phyloP scores from a whole-genome alignment of 202 grass and related monocot species.

The Zoysia matrella region DNA sequence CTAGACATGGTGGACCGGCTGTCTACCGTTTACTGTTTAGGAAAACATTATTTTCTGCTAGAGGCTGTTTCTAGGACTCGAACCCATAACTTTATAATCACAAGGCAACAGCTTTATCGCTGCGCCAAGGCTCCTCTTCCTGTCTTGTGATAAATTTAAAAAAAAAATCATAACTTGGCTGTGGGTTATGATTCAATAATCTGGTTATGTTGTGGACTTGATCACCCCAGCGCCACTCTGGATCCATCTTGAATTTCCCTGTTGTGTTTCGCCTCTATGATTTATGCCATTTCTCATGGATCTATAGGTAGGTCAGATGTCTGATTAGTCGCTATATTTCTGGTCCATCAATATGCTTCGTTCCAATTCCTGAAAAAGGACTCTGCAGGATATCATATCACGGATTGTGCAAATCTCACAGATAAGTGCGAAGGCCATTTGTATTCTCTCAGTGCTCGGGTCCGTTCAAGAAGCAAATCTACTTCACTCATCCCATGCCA shows the following conservation, averaged over 20 bases:
- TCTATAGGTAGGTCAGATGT: not conserved
- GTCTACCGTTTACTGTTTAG: no score
- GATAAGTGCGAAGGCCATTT: constrained; percentile 43
- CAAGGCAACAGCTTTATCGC: no score
- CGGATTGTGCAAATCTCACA: constrained; percentile 45
- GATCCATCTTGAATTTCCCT: not conserved
- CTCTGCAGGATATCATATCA: constrained; percentile 54
- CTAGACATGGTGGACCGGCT: no score
- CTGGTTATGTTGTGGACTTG: not conserved
- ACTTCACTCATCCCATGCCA: constrained; percentile 47
- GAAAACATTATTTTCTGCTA: no score
- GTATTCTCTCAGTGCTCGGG: constrained; percentile 53
- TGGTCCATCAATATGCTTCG: not conserved
- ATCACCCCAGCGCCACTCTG: not conserved
- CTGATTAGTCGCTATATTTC: constrained; percentile 16
- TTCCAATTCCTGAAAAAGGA: constrained; percentile 21
- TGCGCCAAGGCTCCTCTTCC: no score
- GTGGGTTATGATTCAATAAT: not conserved
- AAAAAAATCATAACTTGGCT: no score
- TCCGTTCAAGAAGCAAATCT: constrained; percentile 49
- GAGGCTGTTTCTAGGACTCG: no score
- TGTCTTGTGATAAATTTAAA: no score
- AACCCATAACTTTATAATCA: no score
- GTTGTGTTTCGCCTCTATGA: constrained; percentile 11
- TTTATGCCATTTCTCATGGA: not conserved